These are phyloP conservation scores for Gonapodya prolifera DNA, from an alignment of 192 early-diverging fungal species.

Conservation along the genomic window DNA sequence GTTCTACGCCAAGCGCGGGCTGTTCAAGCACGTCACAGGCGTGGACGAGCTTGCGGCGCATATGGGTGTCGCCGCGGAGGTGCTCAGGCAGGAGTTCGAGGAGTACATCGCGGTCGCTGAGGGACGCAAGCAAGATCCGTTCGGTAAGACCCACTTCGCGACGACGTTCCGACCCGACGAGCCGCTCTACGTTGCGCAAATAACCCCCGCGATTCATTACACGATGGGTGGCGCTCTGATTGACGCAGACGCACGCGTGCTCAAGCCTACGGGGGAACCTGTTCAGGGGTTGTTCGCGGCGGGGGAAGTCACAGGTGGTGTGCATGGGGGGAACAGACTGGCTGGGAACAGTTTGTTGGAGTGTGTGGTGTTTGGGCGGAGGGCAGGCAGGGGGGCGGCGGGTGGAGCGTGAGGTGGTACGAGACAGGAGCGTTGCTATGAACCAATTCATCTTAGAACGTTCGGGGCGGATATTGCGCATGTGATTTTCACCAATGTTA, in stretches of 20 bases:
- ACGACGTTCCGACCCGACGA: neutral
- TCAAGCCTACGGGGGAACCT: neutral
- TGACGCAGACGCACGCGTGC: neutral
- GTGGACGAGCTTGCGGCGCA: neutral
- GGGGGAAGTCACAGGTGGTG: slow-evolving; percentile 25
- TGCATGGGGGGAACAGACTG: slow-evolving; percentile 25
- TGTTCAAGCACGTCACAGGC: neutral
- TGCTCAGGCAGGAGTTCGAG: neutral
- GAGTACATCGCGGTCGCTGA: neutral
- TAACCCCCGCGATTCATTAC: neutral
- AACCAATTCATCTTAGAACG: too few relatives aligned
- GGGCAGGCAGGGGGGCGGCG: slow-evolving; percentile 2
- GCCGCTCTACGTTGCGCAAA: neutral
- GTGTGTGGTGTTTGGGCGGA: slow-evolving; percentile 30
- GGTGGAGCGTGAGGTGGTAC: too few relatives aligned
- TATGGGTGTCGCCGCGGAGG: neutral
- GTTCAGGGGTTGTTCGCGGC: slow-evolving; percentile 21
- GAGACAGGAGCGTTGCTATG: too few relatives aligned
- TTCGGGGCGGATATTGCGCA: too few relatives aligned
- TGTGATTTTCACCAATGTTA: too few relatives aligned
- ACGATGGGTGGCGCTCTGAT: neutral
- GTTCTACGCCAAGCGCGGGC: neutral
- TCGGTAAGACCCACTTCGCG: neutral
- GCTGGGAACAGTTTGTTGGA: slow-evolving; percentile 29
- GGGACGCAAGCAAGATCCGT: neutral